Percentiles rank a stretch among this genome's conserved stretches.
Evolutionary conservation across 2,329 filamentous ascomycete species (phyloP).

Genomic region (Amesomyces nigricolor): DNA sequence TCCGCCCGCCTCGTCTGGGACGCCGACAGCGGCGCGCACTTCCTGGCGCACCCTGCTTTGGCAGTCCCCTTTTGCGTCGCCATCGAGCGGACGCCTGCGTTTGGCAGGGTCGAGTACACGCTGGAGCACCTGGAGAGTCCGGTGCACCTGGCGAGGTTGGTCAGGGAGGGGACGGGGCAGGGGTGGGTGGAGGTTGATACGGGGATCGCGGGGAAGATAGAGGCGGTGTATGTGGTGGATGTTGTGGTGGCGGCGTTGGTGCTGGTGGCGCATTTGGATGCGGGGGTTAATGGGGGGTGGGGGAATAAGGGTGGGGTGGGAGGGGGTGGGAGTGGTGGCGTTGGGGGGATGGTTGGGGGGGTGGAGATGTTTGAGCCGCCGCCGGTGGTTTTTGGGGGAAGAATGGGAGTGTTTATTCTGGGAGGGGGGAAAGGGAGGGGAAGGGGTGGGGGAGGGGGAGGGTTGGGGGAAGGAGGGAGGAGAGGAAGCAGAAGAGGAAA

Average conservation of each 20-base stretch:
- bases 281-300: conserved; percentile 38
- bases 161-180: conserved; percentile 52
- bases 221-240: conserved; percentile 57
- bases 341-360: conserved; percentile 11
- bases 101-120: conserved; percentile 57
- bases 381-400: conserved; percentile 33
- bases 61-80: conserved; percentile 59
- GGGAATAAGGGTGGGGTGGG: background rate
- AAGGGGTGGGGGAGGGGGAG: conserved; percentile 30
- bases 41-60: conserved; percentile 58
- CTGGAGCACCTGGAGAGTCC: conserved; percentile 61
- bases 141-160: conserved; percentile 54
- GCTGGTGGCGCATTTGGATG: conserved; percentile 53
- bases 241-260: conserved; percentile 56
- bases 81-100: conserved; percentile 52
- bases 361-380: conserved; percentile 56
- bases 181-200: conserved; percentile 60
- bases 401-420: conserved; percentile 22
- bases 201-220: conserved; percentile 52
- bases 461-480: conserved; percentile 24
- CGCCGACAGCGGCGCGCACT: conserved; percentile 53
- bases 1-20: conserved; percentile 69
- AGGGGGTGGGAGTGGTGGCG: background rate
- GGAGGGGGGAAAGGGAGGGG: conserved; percentile 24
- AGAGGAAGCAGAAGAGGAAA: conserved; percentile 28